Evolutionary conservation across 1,284 basidiomycete species (phyloP).

Genomic region (Ustilago hordei): DNA sequence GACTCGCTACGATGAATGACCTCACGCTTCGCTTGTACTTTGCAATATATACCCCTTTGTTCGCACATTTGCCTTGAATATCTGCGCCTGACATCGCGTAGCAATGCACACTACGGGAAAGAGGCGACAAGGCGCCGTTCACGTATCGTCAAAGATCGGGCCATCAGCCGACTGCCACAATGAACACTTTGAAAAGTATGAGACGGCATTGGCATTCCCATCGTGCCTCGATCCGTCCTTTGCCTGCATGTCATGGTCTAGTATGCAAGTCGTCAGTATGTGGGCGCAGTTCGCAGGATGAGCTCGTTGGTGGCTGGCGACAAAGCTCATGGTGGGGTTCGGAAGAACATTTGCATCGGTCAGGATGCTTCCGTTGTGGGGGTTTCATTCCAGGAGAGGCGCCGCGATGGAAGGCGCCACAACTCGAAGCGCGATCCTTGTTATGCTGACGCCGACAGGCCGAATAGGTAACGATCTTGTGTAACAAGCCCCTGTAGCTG

Average conservation of each 20-base stretch:
- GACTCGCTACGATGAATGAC: neutral
- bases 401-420: neutral
- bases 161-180: neutral
- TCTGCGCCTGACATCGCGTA: neutral
- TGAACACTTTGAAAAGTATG: too few species aligned
- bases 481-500: neutral
- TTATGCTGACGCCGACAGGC: neutral
- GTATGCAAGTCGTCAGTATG: neutral
- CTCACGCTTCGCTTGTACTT: neutral
- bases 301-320: neutral
- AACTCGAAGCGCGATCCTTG: neutral
- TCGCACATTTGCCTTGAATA: neutral
- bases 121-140: neutral
- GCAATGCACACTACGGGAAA: neutral
- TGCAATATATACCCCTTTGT: conserved; percentile 1
- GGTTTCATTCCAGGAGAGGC: neutral
- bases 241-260: too few species aligned
- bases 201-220: too few species aligned
- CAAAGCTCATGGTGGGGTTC: neutral
- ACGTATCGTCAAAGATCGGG: neutral
- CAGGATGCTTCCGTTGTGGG: neutral
- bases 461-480: neutral
- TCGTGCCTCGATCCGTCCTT: too few species aligned
- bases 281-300: neutral
- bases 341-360: neutral